phyloP scores from a whole-genome alignment of 768 basidiomycete species.

The Gloeopeniophorella convolvens region DNA sequence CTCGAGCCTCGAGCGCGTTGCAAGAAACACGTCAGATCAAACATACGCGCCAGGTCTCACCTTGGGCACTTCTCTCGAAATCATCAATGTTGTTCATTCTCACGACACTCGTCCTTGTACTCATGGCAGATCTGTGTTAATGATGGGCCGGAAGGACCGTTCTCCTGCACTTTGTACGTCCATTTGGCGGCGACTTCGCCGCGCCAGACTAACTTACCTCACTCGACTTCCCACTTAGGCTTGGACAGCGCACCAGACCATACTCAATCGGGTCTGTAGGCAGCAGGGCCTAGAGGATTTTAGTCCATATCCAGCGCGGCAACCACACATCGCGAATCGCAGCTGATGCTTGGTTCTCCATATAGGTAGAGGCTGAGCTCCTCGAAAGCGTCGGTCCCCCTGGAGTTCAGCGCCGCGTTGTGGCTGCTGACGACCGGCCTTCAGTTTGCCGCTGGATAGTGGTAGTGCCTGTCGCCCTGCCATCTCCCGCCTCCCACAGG shows the following conservation, averaged over 20 bases:
- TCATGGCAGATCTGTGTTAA: conserved; percentile 76
- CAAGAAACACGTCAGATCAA: too few relatives aligned
- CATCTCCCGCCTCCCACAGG: conserved; percentile 86
- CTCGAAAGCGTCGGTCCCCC: conserved; percentile 69
- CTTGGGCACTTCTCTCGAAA: background rate
- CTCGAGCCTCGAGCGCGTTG: too few relatives aligned
- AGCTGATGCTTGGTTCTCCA: background rate
- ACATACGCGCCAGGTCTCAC: too few relatives aligned
- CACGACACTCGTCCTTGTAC: conserved; percentile 75
- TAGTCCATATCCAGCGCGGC: conserved; percentile 49
- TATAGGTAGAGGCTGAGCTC: conserved; percentile 69
- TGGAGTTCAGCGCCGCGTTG: conserved; percentile 65
- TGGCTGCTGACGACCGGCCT: conserved; percentile 87
- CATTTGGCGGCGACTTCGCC: background rate
- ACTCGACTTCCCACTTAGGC: conserved; percentile 39
- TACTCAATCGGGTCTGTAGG: conserved; percentile 80
- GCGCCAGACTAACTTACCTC: background rate
- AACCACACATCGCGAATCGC: background rate
- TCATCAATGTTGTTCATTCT: conserved; percentile 67
- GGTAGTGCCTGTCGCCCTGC: conserved; percentile 85
- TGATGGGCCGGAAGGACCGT: conserved; percentile 87
- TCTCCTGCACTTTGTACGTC: conserved; percentile 70
- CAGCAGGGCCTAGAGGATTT: conserved; percentile 85
- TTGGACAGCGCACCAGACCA: conserved; percentile 61
- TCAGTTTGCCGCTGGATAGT: conserved; percentile 83